These are phyloP conservation scores for Solanum corneliomulleri DNA, from an alignment of 257 asterid species.

Conservation along the genomic window DNA sequence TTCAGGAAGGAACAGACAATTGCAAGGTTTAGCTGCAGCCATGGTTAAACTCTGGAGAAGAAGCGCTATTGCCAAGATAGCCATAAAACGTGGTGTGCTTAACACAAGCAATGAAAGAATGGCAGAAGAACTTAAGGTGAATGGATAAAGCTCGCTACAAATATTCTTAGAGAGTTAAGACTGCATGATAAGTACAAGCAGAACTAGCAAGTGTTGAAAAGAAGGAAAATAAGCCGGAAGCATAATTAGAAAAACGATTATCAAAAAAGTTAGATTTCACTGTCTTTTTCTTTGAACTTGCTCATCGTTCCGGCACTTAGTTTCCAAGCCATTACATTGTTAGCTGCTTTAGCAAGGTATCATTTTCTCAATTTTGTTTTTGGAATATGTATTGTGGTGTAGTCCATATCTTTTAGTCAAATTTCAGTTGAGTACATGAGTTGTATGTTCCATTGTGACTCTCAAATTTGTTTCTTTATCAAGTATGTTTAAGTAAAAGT, in stretches of 20 bases:
- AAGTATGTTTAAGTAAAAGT: background rate
- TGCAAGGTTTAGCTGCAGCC: constrained; percentile 82
- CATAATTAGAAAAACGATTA: background rate
- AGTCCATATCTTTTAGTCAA: background rate
- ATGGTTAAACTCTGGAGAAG: constrained; percentile 86
- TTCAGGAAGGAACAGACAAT: constrained; percentile 73
- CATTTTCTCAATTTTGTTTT: background rate
- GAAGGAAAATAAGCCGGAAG: background rate
- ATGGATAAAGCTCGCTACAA: background rate
- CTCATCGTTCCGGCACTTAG: background rate
- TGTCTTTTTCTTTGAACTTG: background rate
- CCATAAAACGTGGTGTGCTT: constrained; percentile 79
- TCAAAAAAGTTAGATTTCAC: background rate
- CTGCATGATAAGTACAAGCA: background rate
- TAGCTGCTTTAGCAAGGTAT: background rate
- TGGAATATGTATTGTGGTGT: background rate
- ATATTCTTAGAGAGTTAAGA: background rate
- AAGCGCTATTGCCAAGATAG: constrained; percentile 74
- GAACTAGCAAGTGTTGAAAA: background rate
- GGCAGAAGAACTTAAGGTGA: constrained; percentile 94
- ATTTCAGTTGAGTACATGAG: background rate
- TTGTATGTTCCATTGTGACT: background rate
- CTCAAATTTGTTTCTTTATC: background rate
- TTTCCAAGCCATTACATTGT: background rate
- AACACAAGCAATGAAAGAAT: constrained; percentile 80